A percentile compares a stretch with the other conserved stretches of the same genome.
phyloP scores from a whole-genome alignment of 148 eudicot species.

The Linanthus parryae region DNA sequence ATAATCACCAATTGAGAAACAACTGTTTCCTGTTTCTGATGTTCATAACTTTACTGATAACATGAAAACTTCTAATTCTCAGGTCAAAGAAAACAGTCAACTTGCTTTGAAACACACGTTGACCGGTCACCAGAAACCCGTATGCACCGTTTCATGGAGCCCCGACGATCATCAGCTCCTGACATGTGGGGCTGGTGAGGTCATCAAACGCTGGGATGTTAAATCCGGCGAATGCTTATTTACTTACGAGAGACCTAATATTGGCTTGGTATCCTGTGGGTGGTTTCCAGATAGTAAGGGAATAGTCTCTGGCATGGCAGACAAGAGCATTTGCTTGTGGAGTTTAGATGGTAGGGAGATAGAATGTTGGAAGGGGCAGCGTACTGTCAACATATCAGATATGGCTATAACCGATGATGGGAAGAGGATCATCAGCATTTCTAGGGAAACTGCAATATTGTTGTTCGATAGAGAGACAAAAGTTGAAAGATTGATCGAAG shows the following conservation, averaged over 20 bases:
- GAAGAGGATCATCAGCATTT: slow-evolving; percentile 34
- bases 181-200: slow-evolving; percentile 76
- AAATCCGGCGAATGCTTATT: slow-evolving; percentile 68
- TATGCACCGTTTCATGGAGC: slow-evolving; percentile 63
- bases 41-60: neutral
- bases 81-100: slow-evolving; percentile 47
- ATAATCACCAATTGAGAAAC: too few species aligned
- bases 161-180: slow-evolving; percentile 70
- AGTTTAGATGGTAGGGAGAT: slow-evolving; percentile 61
- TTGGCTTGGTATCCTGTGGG: slow-evolving; percentile 71
- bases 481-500: slow-evolving; percentile 54
- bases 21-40: neutral
- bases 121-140: slow-evolving; percentile 69
- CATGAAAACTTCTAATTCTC: slow-evolving; percentile 4
- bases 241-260: slow-evolving; percentile 51
- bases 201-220: slow-evolving; percentile 74
- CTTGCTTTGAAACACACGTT: slow-evolving; percentile 49
- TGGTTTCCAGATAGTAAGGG: slow-evolving; percentile 80
- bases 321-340: slow-evolving; percentile 83
- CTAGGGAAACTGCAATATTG: slow-evolving; percentile 33
- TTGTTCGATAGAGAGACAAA: slow-evolving; percentile 54
- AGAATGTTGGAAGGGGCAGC: slow-evolving; percentile 66
- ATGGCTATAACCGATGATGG: slow-evolving; percentile 45
- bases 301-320: slow-evolving; percentile 53
- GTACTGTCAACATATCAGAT: slow-evolving; percentile 39